Evolutionary conservation across 768 basidiomycete species (phyloP).

Genomic region (Kwoniella sp.): DNA sequence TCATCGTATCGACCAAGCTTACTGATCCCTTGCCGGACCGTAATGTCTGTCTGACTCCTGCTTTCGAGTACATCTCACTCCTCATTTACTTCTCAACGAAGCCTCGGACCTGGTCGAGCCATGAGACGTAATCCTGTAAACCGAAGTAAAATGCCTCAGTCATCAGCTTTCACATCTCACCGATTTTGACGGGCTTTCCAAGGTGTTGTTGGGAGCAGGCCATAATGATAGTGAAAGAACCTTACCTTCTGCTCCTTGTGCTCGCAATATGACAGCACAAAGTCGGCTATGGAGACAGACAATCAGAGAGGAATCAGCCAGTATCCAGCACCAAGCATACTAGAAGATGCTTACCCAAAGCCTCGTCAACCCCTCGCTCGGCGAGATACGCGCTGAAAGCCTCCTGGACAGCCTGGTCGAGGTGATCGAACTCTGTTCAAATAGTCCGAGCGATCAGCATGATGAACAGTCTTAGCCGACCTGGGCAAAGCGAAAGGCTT

Average conservation of each 20-base stretch:
- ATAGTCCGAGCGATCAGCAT: neutral
- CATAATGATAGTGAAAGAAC: conserved; percentile 8
- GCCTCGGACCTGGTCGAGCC: conserved; percentile 78
- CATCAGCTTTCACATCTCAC: too few species aligned
- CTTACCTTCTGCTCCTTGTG: conserved; percentile 89
- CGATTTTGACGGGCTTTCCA: too few species aligned
- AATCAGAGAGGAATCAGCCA: conserved; percentile 1
- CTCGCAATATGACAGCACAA: conserved; percentile 85
- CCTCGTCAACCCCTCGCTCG: conserved; percentile 85
- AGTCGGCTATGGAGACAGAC: too few species aligned
- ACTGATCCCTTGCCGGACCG: too few species aligned
- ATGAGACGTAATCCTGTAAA: conserved; percentile 92
- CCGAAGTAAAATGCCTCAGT: neutral
- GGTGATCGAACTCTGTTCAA: conserved; percentile 83
- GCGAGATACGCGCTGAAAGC: conserved; percentile 86
- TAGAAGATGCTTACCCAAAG: conserved; percentile 56
- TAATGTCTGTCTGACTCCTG: too few species aligned
- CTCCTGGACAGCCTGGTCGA: conserved; percentile 83
- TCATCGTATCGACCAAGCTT: neutral
- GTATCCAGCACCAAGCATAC: neutral
- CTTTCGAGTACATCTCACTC: too few species aligned
- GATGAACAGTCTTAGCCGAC: too few species aligned
- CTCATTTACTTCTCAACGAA: conserved; percentile 75
- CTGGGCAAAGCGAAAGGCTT: too few species aligned
- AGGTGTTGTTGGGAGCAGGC: too few species aligned